Evolutionary conservation across 2,329 filamentous ascomycete species (phyloP).

Genomic region (Pseudogymnoascus destructans): DNA sequence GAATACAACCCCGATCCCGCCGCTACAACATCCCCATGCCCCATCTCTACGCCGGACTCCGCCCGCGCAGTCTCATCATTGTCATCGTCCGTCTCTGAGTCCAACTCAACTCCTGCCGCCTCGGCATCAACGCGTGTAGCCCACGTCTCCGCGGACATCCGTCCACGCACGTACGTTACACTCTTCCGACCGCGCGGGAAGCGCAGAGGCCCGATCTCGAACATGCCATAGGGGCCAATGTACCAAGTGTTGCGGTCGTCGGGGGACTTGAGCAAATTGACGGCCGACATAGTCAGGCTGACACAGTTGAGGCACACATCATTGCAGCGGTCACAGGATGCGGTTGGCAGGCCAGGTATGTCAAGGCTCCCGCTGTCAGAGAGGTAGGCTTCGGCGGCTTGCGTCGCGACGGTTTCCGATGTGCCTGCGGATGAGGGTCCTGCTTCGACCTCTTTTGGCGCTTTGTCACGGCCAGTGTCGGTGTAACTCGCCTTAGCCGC

Average conservation of each 20-base stretch:
- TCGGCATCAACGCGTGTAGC: background rate
- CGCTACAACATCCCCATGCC: background rate
- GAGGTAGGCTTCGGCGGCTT: background rate
- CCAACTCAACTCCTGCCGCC: background rate
- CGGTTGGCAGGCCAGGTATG: background rate
- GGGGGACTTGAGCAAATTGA: background rate
- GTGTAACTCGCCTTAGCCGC: background rate
- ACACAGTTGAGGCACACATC: background rate
- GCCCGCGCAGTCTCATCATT: background rate
- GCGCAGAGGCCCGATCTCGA: background rate
- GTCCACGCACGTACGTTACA: background rate
- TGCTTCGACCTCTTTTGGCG: background rate
- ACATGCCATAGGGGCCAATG: background rate
- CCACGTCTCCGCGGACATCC: background rate
- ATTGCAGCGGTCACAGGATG: background rate
- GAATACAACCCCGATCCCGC: background rate
- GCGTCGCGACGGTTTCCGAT: background rate
- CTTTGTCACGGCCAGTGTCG: background rate
- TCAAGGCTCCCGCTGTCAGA: background rate
- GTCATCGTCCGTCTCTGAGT: background rate
- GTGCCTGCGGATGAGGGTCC: background rate
- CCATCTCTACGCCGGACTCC: background rate
- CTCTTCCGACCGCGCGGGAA: background rate
- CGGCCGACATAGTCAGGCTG: background rate
- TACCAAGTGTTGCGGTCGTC: background rate